Conservation (phyloP, 148 eudicot genomes). For the Cornus suecica region DNA sequence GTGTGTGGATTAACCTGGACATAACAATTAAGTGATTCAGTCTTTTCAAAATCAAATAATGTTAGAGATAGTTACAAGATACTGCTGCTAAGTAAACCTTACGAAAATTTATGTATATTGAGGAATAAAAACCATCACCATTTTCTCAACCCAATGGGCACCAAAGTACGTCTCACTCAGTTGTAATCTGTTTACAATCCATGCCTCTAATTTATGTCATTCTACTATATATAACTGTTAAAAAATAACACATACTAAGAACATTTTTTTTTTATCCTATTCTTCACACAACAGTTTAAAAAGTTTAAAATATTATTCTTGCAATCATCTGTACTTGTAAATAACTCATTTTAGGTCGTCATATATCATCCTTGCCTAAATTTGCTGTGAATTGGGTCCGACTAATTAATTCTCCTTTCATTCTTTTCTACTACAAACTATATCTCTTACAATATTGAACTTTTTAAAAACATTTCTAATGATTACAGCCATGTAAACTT, state of each 20-base stretch:
- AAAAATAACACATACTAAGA: too few relatives aligned
- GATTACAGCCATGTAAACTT: too few relatives aligned
- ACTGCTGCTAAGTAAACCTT: not conserved
- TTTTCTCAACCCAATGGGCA: not conserved
- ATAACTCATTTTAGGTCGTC: not conserved
- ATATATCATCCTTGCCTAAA: too few relatives aligned
- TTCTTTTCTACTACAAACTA: too few relatives aligned
- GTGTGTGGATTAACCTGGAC: slow-evolving; percentile 96
- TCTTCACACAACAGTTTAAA: not conserved
- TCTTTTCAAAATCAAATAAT: slow-evolving; percentile 1
- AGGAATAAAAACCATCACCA: not conserved
- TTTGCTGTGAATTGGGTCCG: too few relatives aligned
- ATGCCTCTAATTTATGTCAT: not conserved
- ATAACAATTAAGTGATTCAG: slow-evolving; percentile 12
- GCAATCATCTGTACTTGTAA: not conserved
- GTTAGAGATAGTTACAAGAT: not conserved
- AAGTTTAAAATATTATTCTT: too few relatives aligned
- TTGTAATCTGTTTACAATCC: not conserved
- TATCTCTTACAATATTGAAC: too few relatives aligned
- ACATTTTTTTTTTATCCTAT: too few relatives aligned
- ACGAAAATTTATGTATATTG: not conserved
- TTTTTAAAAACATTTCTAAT: too few relatives aligned
- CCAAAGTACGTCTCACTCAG: not conserved
- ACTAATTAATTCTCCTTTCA: too few relatives aligned
- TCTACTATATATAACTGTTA: not conserved